Base-by-base conservation (phyloP, 805 yeast species). In the Kazachstania taianensis region DNA sequence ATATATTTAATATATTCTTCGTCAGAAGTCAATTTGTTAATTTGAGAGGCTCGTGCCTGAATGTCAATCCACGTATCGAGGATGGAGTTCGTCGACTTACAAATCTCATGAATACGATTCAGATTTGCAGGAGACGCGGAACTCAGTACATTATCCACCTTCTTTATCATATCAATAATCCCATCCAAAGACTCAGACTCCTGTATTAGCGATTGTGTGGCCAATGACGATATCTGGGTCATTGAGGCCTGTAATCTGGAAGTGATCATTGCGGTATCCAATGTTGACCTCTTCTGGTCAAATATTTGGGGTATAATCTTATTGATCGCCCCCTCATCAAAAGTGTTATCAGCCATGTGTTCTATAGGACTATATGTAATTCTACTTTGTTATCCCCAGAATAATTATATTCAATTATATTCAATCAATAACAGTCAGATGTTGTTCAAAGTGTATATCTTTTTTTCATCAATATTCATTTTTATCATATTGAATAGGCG, bases 61-160 rank as follows among this genome's bases (percentile, higher is more conserved):
- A 78, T 75, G 42, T 69, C 63, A 35, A 72, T 67, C 81, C 81
- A 78, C 16, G 73, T 65, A 38, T 72, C 77, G 17, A 78, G 53
- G 18, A 78, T 57, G 18, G 61, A 60, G 37, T 71, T 65, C 0
- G 78, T 67, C 20, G 67, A 65, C 27, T 62, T 65, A 29, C 74
- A 63, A 4, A 75, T 65, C 15, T 55, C 58, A 37, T 65, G 43
- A 23, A 59, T 62, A 20, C 55, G 50, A 15, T 45, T 41, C 10
- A 72, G 35, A 37, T 57, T 51, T 17, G 42, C 43, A 2, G 53
- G 55, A 7, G 50, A 35, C 6, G 48, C 39, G 13, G 31, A 32
- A 18, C 33, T 41, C 8, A 57, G 31, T 8, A 46, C 44, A 5
- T 37, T 27, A 28, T 53, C 43, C 10, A 57, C 42, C 12, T 48